phyloP scores from a whole-genome alignment of 2,329 filamentous ascomycete species.

The Coleophoma eucalyptorum region DNA sequence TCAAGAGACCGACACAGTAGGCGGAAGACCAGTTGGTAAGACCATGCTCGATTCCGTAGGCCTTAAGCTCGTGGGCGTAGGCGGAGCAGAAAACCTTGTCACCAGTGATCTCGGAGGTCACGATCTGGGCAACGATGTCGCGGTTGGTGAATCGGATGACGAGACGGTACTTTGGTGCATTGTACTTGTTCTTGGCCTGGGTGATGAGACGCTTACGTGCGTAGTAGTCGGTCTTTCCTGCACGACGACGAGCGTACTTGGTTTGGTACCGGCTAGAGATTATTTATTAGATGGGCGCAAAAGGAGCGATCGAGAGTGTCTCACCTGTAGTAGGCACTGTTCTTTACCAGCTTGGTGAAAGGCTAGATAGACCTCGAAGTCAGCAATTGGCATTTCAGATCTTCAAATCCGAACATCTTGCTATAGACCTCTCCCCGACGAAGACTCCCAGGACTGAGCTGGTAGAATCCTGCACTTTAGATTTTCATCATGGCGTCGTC shows the following conservation, averaged over 20 bases:
- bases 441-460: constrained; percentile 13
- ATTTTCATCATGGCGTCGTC: constrained; percentile 5
- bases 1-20: constrained; percentile 93
- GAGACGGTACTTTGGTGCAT: constrained; percentile 98
- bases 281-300: constrained; percentile 14
- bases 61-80: constrained; percentile 96
- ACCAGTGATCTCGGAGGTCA: constrained; percentile 91
- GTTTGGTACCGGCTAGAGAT: constrained; percentile 90
- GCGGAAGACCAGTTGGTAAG: constrained; percentile 99
- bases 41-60: constrained; percentile 97
- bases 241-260: constrained; percentile 96
- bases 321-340: constrained; percentile 98
- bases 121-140: constrained; percentile 98
- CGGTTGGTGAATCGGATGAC: constrained; percentile 99
- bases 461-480: constrained; percentile 12
- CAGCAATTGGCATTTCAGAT: constrained; percentile 99
- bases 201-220: constrained; percentile 99
- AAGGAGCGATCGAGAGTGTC: constrained; percentile 25
- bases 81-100: constrained; percentile 95
- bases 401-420: constrained; percentile 93
- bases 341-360: constrained; percentile 96
- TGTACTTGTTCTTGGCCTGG: constrained; percentile 99
- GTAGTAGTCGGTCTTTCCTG: constrained; percentile 99
- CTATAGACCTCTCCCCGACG: constrained; percentile 63
- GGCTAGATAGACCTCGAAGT: constrained; percentile 74